Evolutionary conservation across 2,329 filamentous ascomycete species (phyloP).

Genomic region (Ceratocystis variospora): DNA sequence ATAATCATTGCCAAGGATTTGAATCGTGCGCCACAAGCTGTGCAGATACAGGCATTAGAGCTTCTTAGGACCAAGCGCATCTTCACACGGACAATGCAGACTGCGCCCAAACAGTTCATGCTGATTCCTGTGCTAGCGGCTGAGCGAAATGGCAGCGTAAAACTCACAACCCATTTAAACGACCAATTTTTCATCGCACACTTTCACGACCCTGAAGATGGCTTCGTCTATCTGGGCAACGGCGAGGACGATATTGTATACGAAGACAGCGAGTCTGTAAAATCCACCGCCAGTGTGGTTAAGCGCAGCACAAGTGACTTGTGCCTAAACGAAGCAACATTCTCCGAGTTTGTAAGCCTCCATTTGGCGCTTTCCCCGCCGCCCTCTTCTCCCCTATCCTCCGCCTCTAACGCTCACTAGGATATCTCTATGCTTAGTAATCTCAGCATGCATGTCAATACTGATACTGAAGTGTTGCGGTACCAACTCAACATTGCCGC

Average conservation of each 20-base stretch:
- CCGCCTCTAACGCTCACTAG: slow-evolving; percentile 23
- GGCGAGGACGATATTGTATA: slow-evolving; percentile 27
- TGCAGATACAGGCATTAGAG: slow-evolving; percentile 71
- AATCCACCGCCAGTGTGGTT: slow-evolving; percentile 35
- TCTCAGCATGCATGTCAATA: slow-evolving; percentile 43
- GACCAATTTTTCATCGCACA: slow-evolving; percentile 83
- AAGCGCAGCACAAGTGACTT: slow-evolving; percentile 25
- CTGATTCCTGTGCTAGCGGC: slow-evolving; percentile 58
- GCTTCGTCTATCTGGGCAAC: slow-evolving; percentile 56
- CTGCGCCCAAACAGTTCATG: slow-evolving; percentile 63
- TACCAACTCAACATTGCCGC: slow-evolving; percentile 81
- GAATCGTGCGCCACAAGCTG: slow-evolving; percentile 53
- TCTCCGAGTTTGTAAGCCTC: slow-evolving; percentile 32
- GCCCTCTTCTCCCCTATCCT: neutral
- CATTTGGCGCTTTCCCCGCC: neutral
- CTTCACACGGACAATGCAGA: slow-evolving; percentile 59
- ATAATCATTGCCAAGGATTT: slow-evolving; percentile 72
- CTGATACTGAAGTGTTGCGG: slow-evolving; percentile 63
- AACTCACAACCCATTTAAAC: slow-evolving; percentile 49
- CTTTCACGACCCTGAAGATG: slow-evolving; percentile 59
- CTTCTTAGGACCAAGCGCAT: slow-evolving; percentile 68
- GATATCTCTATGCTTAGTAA: slow-evolving; percentile 47
- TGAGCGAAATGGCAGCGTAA: slow-evolving; percentile 33
- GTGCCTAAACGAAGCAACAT: slow-evolving; percentile 21
- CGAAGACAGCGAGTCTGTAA: slow-evolving; percentile 24